These are phyloP conservation scores for Xerocomus potaroensis DNA, from an alignment of 768 basidiomycete genomes.

Conservation along the genomic window DNA sequence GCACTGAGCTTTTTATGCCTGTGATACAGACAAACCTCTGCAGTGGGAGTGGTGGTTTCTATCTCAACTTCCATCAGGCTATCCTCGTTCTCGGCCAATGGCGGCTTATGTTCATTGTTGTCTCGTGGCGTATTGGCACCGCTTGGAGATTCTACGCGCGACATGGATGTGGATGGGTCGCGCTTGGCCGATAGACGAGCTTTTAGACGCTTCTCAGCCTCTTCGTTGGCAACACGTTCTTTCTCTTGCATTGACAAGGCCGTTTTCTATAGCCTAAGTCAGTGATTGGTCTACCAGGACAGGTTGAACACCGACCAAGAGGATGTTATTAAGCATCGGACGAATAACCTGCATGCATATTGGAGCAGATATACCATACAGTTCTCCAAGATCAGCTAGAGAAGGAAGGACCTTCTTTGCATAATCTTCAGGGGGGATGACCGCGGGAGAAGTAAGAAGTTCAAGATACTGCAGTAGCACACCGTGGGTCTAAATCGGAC, in stretches of 20 bases:
- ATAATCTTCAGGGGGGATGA: conserved; percentile 69
- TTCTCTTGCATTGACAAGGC: conserved; percentile 65
- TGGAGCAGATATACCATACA: conserved; percentile 77
- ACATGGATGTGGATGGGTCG: conserved; percentile 52
- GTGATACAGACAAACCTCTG: conserved; percentile 18
- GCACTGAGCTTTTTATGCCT: not conserved
- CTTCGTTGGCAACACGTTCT: conserved; percentile 65
- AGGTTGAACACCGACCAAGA: conserved; percentile 45
- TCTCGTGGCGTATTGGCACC: conserved; percentile 30
- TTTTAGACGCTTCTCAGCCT: conserved; percentile 77
- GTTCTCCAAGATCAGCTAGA: conserved; percentile 63
- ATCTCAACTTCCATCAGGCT: conserved; percentile 51
- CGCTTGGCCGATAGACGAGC: conserved; percentile 71
- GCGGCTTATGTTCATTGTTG: conserved; percentile 19
- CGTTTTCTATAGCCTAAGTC: conserved; percentile 39
- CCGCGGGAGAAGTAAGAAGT: conserved; percentile 68
- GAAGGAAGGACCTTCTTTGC: conserved; percentile 70
- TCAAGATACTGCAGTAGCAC: conserved; percentile 92
- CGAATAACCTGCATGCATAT: conserved; percentile 94
- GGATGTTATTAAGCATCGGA: conserved; percentile 63
- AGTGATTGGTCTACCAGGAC: conserved; percentile 4
- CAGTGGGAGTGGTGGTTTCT: conserved; percentile 22
- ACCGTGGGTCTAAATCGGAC: conserved; percentile 69
- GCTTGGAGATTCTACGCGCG: conserved; percentile 64
- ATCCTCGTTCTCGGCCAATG: conserved; percentile 38